A percentile compares a stretch with the other conserved stretches of the same genome.
Evolutionary conservation across 2,329 filamentous ascomycete species (phyloP).

Genomic region (Coniochaeta prunicola): DNA sequence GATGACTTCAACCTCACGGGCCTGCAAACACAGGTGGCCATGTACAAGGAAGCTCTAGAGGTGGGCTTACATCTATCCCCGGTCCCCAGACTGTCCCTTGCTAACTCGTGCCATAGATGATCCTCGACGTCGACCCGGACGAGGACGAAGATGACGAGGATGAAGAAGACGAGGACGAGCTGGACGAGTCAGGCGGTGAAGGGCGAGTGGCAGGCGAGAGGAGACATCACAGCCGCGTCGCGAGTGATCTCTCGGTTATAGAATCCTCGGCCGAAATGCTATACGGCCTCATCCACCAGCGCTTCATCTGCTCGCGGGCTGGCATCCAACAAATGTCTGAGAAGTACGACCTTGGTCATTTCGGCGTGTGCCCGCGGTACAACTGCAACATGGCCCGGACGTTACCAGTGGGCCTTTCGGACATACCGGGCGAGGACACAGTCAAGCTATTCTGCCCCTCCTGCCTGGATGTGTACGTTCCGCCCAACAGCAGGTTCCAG

Average conservation of each 20-base stretch:
- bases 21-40: slow-evolving; percentile 87
- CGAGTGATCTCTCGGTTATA: slow-evolving; percentile 89
- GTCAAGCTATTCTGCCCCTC: slow-evolving; percentile 98
- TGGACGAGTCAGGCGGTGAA: slow-evolving; percentile 61
- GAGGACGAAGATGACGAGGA: slow-evolving; percentile 85
- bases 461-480: slow-evolving; percentile 94
- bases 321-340: slow-evolving; percentile 99
- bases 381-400: slow-evolving; percentile 87
- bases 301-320: slow-evolving; percentile 92
- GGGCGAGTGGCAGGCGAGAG: slow-evolving; percentile 55
- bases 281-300: slow-evolving; percentile 96
- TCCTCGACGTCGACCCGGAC: slow-evolving; percentile 94
- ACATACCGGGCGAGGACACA: slow-evolving; percentile 92
- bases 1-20: slow-evolving; percentile 99
- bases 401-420: slow-evolving; percentile 85
- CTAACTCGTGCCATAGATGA: slow-evolving; percentile 58
- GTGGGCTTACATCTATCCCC: slow-evolving; percentile 26
- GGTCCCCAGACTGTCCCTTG: not conserved
- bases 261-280: slow-evolving; percentile 97
- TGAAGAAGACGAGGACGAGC: slow-evolving; percentile 68
- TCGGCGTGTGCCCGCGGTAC: slow-evolving; percentile 90
- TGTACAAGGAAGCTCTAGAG: slow-evolving; percentile 98
- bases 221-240: slow-evolving; percentile 75
- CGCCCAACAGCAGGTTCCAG: slow-evolving; percentile 94
- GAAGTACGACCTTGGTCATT: slow-evolving; percentile 96